phyloP scores from a whole-genome alignment of 805 yeast genomes.

The Ogataea nonfermentans region DNA sequence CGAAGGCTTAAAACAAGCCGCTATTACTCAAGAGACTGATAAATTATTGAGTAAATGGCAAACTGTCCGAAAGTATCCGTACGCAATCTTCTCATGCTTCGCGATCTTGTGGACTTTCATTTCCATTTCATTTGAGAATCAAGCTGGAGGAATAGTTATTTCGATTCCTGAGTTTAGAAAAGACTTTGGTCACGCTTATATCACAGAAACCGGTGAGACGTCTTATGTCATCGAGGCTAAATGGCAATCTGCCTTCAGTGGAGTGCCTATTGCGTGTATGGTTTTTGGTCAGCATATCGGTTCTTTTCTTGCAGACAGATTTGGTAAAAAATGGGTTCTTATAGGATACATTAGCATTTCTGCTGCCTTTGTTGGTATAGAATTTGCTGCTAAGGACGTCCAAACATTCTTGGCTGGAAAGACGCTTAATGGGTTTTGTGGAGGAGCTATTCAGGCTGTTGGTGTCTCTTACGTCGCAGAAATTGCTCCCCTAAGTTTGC shows the following conservation, averaged over 20 bases:
- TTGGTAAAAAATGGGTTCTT: constrained; percentile 38
- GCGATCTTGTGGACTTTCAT: constrained; percentile 35
- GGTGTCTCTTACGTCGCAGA: constrained; percentile 44
- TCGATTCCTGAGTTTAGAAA: constrained; percentile 37
- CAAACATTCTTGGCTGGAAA: constrained; percentile 41
- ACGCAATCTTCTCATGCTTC: constrained; percentile 38
- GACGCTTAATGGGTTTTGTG: constrained; percentile 40
- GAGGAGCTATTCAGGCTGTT: constrained; percentile 44
- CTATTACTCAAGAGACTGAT: constrained; percentile 7
- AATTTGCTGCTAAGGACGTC: constrained; percentile 39
- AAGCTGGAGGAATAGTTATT: constrained; percentile 39
- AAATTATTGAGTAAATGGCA: constrained; percentile 19
- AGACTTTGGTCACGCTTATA: constrained; percentile 34
- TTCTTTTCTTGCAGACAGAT: constrained; percentile 34
- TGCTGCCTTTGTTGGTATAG: constrained; percentile 38
- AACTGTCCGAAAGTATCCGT: constrained; percentile 38
- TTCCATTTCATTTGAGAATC: constrained; percentile 42
- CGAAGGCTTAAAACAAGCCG: constrained; percentile 4
- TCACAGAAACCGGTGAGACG: constrained; percentile 36
- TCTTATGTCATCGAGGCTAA: constrained; percentile 36
- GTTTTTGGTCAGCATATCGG: constrained; percentile 38
- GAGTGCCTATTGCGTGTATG: constrained; percentile 32
- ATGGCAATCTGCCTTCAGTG: constrained; percentile 44
- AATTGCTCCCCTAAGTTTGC: constrained; percentile 48
- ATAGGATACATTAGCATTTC: constrained; percentile 31